A percentile compares a stretch with the other conserved stretches of the same genome.
phyloP scores from a whole-genome alignment of 1,284 basidiomycete genomes.

The Marasmius oreades region DNA sequence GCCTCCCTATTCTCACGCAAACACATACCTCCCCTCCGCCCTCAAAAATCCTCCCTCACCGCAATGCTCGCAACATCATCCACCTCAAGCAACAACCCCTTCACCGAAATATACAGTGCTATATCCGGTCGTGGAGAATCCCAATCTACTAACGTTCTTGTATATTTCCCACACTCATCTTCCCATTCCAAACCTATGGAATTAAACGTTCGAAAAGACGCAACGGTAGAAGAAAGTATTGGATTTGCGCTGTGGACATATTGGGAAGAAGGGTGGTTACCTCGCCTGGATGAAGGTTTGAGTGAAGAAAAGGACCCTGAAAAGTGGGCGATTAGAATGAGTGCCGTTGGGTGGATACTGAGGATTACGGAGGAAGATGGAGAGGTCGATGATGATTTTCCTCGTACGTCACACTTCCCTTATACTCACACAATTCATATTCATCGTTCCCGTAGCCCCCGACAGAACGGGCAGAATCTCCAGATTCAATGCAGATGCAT shows the following conservation, averaged over 20 bases:
- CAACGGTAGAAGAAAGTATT: slow-evolving; percentile 93
- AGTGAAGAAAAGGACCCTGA: slow-evolving; percentile 58
- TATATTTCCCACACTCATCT: slow-evolving; percentile 86
- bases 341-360: slow-evolving; percentile 90
- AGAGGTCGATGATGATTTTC: slow-evolving; percentile 98
- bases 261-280: slow-evolving; percentile 84
- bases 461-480: slow-evolving; percentile 83
- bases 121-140: slow-evolving; percentile 73
- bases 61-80: slow-evolving; percentile 58
- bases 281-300: slow-evolving; percentile 69
- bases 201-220: slow-evolving; percentile 80
- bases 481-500: slow-evolving; percentile 90
- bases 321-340: slow-evolving; percentile 57
- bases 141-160: slow-evolving; percentile 62
- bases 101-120: slow-evolving; percentile 76
- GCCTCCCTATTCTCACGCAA: slow-evolving; percentile 46
- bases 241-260: slow-evolving; percentile 91
- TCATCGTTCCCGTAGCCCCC: slow-evolving; percentile 58
- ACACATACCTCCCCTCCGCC: slow-evolving; percentile 38
- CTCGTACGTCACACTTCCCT: slow-evolving; percentile 69
- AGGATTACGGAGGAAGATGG: slow-evolving; percentile 96
- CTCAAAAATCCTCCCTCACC: slow-evolving; percentile 57
- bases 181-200: slow-evolving; percentile 57
- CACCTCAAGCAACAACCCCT: slow-evolving; percentile 67
- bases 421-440: too few relatives aligned